These are phyloP conservation scores for Erysiphe neolycopersici DNA, from an alignment of 2,329 filamentous ascomycete genomes.

Conservation along the genomic window DNA sequence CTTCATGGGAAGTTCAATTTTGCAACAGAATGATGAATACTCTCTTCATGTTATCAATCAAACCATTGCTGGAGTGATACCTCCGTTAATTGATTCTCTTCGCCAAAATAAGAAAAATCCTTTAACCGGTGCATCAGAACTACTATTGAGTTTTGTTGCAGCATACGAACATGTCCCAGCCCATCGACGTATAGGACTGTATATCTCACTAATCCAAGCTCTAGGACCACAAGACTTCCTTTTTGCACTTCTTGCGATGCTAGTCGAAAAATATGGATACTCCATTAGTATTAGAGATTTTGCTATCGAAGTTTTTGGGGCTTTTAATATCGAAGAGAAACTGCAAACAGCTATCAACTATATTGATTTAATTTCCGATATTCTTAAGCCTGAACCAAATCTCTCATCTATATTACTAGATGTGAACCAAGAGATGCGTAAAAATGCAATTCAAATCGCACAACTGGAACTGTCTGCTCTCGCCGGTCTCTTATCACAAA, in stretches of 20 bases:
- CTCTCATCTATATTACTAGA: slow-evolving; percentile 49
- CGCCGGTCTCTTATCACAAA: slow-evolving; percentile 29
- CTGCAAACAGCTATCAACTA: slow-evolving; percentile 54
- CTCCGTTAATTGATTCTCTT: slow-evolving; percentile 65
- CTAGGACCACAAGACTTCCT: slow-evolving; percentile 69
- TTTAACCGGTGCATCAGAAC: slow-evolving; percentile 59
- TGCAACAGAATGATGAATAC: slow-evolving; percentile 87
- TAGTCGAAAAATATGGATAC: slow-evolving; percentile 70
- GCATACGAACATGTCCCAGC: slow-evolving; percentile 89
- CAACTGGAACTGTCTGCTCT: slow-evolving; percentile 28
- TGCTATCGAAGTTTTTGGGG: slow-evolving; percentile 42
- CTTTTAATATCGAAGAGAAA: slow-evolving; percentile 50
- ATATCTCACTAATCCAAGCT: slow-evolving; percentile 61
- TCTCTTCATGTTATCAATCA: slow-evolving; percentile 88
- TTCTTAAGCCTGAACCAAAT: slow-evolving; percentile 46
- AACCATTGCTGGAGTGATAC: slow-evolving; percentile 83
- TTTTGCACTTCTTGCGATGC: slow-evolving; percentile 65
- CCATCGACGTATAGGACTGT: slow-evolving; percentile 59
- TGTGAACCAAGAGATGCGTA: slow-evolving; percentile 19
- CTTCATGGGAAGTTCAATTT: slow-evolving; percentile 78
- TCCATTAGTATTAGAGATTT: slow-evolving; percentile 51
- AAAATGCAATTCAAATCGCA: slow-evolving; percentile 24
- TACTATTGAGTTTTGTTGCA: slow-evolving; percentile 85
- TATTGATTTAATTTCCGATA: slow-evolving; percentile 46
- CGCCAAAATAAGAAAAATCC: slow-evolving; percentile 53